phyloP scores from a whole-genome alignment of 108 stramenopile genomes.

The Bacterosira constricta region DNA sequence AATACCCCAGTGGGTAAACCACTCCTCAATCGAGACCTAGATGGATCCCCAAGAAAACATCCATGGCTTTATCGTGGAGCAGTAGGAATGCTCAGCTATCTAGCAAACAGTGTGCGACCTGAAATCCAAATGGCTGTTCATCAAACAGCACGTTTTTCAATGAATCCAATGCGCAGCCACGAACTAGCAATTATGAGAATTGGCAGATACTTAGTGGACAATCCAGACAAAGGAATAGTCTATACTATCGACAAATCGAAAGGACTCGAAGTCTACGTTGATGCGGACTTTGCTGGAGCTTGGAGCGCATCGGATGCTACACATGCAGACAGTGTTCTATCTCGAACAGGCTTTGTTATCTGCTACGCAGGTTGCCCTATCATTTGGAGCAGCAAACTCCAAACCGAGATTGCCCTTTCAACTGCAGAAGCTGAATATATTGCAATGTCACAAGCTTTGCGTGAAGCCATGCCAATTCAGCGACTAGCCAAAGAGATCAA shows the following conservation, averaged over 20 bases:
- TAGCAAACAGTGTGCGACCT: constrained; percentile 23
- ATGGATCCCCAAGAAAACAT: not conserved
- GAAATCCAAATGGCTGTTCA: constrained; percentile 40
- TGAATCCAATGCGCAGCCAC: constrained; percentile 39
- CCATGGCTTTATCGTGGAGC: not conserved
- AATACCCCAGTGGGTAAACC: not conserved
- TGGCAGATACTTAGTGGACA: constrained; percentile 37
- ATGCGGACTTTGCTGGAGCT: constrained; percentile 38
- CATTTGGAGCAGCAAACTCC: constrained; percentile 5
- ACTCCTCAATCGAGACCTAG: no score
- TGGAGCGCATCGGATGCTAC: not conserved
- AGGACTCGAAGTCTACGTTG: constrained; percentile 39
- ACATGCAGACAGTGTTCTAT: not conserved
- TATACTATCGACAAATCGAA: constrained; percentile 21
- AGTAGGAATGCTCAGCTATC: constrained; percentile 42
- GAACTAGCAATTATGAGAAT: constrained; percentile 44
- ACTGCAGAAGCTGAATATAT: constrained; percentile 39
- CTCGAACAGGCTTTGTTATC: constrained; percentile 13
- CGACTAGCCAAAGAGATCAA: constrained; percentile 24
- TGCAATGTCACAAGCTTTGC: constrained; percentile 16
- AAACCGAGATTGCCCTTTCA: constrained; percentile 30
- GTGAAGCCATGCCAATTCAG: constrained; percentile 35
- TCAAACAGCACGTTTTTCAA: constrained; percentile 45
- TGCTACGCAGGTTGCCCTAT: constrained; percentile 7
- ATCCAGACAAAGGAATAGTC: not conserved